Base-by-base conservation (phyloP, 257 asterid species). In the Forsythia viridissima region DNA sequence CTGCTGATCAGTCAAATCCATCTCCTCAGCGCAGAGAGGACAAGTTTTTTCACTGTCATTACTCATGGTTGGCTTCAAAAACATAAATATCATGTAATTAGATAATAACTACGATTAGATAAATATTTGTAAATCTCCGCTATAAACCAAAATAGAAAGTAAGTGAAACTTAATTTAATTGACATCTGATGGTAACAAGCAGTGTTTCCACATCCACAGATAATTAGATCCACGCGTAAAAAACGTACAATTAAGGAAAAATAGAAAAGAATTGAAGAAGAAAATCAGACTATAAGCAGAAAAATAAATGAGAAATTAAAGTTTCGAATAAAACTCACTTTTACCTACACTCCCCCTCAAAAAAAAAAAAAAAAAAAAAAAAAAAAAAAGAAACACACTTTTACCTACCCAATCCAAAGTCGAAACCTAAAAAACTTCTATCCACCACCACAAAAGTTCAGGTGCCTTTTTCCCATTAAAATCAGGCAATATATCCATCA, bases 1-100 rank as follows among this genome's bases (percentile, higher is more conserved):
- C 87, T 95, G 99, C 89, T 91, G 97, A 86, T 95, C 99, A 74
- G 99, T 95, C 86, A 91, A 83, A 87, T 95, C 99, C 99, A 95
- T 95, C 90, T 92, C 99, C 92, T 95, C 98, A 0, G 99, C 94
- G 73, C 98, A 94, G 80, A 94, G 97, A 88, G 99, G 99, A 83
- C 99, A 94, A 76, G 90, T 87, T 86, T 84, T 95, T 72, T 95
- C 98, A 77, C 96, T 96, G 87, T 92, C 90, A 72, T 92, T 96
- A 18, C 93, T 91, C 98, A 93, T 93, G 86, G 84, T 89, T 76
- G 63, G 86, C 99, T 92, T 51, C 78, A 82, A 76, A 63, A 66
- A 69, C 73, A 70, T 66, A 74, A 30, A 78, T 11, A 57, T 2
- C 55, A 72, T 30, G 42, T 65, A 83, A 48, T 51, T 37, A 72